phyloP scores from a whole-genome alignment of 2,329 filamentous ascomycete genomes.

The Aschersonia sp. region DNA sequence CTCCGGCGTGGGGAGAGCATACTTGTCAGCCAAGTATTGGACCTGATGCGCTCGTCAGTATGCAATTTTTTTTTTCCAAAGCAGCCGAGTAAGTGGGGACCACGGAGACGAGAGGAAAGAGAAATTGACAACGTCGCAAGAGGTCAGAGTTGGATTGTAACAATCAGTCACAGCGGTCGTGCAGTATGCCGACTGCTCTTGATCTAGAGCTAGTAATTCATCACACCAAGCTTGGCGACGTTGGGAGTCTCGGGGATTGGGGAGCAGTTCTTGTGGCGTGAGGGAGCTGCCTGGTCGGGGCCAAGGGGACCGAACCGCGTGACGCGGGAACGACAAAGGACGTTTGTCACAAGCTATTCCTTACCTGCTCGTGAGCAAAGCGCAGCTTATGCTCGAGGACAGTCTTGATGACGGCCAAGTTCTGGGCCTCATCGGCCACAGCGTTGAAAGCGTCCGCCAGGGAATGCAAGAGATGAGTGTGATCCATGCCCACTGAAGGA shows the following conservation, averaged over 20 bases:
- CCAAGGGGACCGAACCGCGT: background rate
- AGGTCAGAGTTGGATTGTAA: slow-evolving; percentile 8
- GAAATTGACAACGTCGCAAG: slow-evolving; percentile 4
- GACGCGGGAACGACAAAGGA: background rate
- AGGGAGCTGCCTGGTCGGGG: background rate
- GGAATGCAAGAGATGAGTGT: slow-evolving; percentile 32
- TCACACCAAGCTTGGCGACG: slow-evolving; percentile 16
- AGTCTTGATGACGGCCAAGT: slow-evolving; percentile 46
- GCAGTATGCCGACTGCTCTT: slow-evolving; percentile 43
- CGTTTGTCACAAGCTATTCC: slow-evolving; percentile 8
- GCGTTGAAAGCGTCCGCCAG: slow-evolving; percentile 50
- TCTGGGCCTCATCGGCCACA: slow-evolving; percentile 50
- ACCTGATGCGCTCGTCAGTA: slow-evolving; percentile 29
- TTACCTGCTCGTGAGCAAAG: slow-evolving; percentile 52
- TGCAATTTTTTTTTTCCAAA: background rate
- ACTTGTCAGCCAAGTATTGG: slow-evolving; percentile 51
- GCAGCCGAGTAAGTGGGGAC: background rate
- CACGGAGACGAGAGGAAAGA: slow-evolving; percentile 3
- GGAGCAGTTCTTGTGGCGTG: slow-evolving; percentile 3
- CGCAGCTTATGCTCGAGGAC: slow-evolving; percentile 52
- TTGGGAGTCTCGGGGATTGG: background rate
- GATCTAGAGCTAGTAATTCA: slow-evolving; percentile 69
- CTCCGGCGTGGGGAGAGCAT: slow-evolving; percentile 49
- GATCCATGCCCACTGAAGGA: slow-evolving; percentile 18
- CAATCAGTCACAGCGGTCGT: slow-evolving; percentile 42